Evolutionary conservation across 23 red algal genomes (phyloP), one percentile per base, ranked within the genome.

Genomic region (Chondrus crispus): DNA sequence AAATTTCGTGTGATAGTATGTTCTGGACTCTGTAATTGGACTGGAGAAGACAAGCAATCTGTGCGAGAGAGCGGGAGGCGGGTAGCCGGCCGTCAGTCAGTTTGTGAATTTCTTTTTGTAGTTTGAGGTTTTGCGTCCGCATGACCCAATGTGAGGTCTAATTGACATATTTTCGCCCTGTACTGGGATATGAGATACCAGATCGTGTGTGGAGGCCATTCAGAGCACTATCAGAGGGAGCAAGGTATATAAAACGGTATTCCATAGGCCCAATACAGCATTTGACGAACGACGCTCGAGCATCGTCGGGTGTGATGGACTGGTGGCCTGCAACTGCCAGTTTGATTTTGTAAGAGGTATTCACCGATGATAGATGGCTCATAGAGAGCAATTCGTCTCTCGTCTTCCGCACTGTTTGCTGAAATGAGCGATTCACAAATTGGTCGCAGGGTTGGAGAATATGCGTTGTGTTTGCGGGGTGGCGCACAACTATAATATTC

Each of bases 401-500:
- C n/a, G 45, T 55, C 40, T 53, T 4, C 18, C 46, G 41, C 2
- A 80, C 58, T 24, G 7, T 5, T 24, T 13, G 35, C 29, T 80
- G 75, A 28, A 80, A 80, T 3, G 16, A 5, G 2, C 58, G 53
- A 33, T 55, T 80, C 2, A 80, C 11, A 24, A 52, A 2, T 6
- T 28, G 33, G 29, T 80, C 47, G 29, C 75, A 80, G 2, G 75
- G 75, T 35, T 80, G 45, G 28, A 80, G 75, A 49, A 80, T 57
- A 55, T 80, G 47, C 19, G 75, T 80, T 2, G 75, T 80, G 75
- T 80, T 80, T 55, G 75, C 4, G 2, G 47, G 75, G 2, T 57
- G 75, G 10, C 58, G 53, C 2, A 80, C 18, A 2, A 80, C 75
- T 5, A 8, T 6, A 4, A 80, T 55, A 9, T 55, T 55, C 5